Conservation (phyloP, 176 grass and related monocot species). For the Zea mays region Zm-B73-REFERENCE-NAM-5.0 NC_050096.1:15018001-15018500, state of each 20-base stretch:
- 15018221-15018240: slow-evolving; percentile 11
- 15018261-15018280: slow-evolving; percentile 8
- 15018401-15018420: background rate
- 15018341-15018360: background rate
- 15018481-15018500: background rate
- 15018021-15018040: slow-evolving; percentile 95
- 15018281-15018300: background rate
- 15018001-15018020: slow-evolving; percentile 21
- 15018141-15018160: slow-evolving; percentile 79
- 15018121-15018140: slow-evolving; percentile 93
- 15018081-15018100: slow-evolving; percentile 66
- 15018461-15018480: background rate
- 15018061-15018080: slow-evolving; percentile 90
- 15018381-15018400: background rate
- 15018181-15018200: slow-evolving; percentile 11
- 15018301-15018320: slow-evolving; percentile 1
- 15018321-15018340: background rate
- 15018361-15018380: background rate
- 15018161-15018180: slow-evolving; percentile 22
- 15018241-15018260: slow-evolving; percentile 29
- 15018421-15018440: background rate
- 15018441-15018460: background rate
- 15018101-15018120: slow-evolving; percentile 89
- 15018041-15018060: slow-evolving; percentile 99
- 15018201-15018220: slow-evolving; percentile 10